Conservation (phyloP, 169 alveolate genomes). For the Plasmodium vinckei region DNA sequence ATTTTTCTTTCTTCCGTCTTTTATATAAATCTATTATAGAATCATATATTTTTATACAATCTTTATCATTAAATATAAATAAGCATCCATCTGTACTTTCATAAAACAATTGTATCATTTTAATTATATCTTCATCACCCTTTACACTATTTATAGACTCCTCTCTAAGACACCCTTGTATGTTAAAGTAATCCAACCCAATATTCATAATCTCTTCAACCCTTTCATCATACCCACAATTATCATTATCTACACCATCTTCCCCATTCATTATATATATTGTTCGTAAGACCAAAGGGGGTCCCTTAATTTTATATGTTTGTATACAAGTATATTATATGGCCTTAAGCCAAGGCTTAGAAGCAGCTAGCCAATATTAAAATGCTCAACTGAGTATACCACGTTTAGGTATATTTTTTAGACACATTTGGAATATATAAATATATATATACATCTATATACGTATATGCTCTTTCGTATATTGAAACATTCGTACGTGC, state of each 20-base stretch:
- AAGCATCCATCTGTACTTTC: slow-evolving; percentile 36
- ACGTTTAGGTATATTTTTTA: too few relatives aligned
- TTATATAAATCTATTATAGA: slow-evolving; percentile 41
- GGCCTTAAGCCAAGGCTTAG: too few relatives aligned
- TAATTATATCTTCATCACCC: slow-evolving; percentile 36
- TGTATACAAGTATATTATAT: too few relatives aligned
- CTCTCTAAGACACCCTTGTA: slow-evolving; percentile 36
- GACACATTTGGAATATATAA: too few relatives aligned
- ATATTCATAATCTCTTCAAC: slow-evolving; percentile 26
- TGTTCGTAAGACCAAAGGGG: too few relatives aligned
- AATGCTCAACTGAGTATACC: too few relatives aligned
- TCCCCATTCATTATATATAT: slow-evolving; percentile 13
- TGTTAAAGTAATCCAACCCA: slow-evolving; percentile 35
- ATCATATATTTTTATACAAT: slow-evolving; percentile 24
- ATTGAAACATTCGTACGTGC: neutral
- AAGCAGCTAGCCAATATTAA: too few relatives aligned
- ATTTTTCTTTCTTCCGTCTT: slow-evolving; percentile 46
- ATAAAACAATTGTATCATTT: slow-evolving; percentile 12
- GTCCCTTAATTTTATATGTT: too few relatives aligned
- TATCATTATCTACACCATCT: slow-evolving; percentile 15
- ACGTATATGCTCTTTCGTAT: neutral
- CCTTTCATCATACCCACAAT: slow-evolving; percentile 9
- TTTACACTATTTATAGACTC: slow-evolving; percentile 26
- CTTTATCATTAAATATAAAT: slow-evolving; percentile 59
- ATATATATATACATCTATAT: too few relatives aligned